Percentiles rank a stretch among this genome's conserved stretches.
Evolutionary conservation across 805 yeast species (phyloP).

Genomic region (Teunomyces funiuensis): DNA sequence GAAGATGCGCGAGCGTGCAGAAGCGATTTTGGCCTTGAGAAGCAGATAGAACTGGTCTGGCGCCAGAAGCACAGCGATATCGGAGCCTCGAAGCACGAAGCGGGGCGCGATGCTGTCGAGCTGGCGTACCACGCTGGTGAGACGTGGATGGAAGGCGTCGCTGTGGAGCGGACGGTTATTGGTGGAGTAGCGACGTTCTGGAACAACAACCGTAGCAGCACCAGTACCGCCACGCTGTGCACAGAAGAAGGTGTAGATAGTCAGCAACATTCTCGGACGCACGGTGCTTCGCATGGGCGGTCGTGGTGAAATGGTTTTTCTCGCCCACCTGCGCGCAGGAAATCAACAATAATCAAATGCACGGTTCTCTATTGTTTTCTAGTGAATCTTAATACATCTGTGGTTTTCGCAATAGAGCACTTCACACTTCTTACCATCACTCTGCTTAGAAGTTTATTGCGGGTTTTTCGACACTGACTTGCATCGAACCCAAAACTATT

Average conservation of each 20-base stretch:
- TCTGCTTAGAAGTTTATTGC: too few relatives aligned
- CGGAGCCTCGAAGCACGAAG: conserved; percentile 55
- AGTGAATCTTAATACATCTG: too few relatives aligned
- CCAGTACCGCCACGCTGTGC: background rate
- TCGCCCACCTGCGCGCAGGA: too few relatives aligned
- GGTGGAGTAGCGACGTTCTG: conserved; percentile 22
- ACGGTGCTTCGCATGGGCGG: too few relatives aligned
- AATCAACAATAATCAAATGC: too few relatives aligned
- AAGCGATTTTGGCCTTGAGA: conserved; percentile 59
- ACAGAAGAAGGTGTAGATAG: conserved; percentile 26
- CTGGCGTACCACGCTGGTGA: conserved; percentile 46
- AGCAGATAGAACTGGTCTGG: conserved; percentile 74
- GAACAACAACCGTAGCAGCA: background rate
- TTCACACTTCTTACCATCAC: too few relatives aligned
- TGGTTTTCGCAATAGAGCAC: too few relatives aligned
- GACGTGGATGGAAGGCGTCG: conserved; percentile 43
- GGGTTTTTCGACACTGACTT: too few relatives aligned
- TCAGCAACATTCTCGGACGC: conserved; percentile 22
- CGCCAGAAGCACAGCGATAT: conserved; percentile 58
- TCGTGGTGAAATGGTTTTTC: too few relatives aligned
- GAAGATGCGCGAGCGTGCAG: conserved; percentile 68
- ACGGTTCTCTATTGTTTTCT: too few relatives aligned
- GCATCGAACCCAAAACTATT: too few relatives aligned
- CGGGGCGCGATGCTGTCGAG: conserved; percentile 67
- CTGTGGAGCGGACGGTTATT: conserved; percentile 24